Percentiles rank a stretch among this genome's conserved stretches.
phyloP scores from a whole-genome alignment of 2,329 filamentous ascomycete genomes.

The Cladosporium sp. region DNA sequence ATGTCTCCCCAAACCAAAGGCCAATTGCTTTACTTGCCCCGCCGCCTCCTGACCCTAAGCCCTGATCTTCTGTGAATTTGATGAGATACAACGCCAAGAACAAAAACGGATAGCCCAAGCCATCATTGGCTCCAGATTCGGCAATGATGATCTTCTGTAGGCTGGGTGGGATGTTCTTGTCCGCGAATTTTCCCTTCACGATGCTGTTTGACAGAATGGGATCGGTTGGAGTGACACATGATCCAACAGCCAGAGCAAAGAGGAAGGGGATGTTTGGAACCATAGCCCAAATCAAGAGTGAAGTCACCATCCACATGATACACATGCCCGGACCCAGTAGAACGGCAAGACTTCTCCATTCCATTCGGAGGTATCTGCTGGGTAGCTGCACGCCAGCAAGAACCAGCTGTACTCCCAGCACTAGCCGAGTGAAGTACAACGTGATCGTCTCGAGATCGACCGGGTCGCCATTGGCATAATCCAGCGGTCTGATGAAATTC shows the following conservation, averaged over 20 bases:
- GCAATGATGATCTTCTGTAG: slow-evolving; percentile 64
- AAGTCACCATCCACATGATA: slow-evolving; percentile 81
- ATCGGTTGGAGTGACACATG: slow-evolving; percentile 90
- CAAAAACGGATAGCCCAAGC: slow-evolving; percentile 82
- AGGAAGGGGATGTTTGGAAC: slow-evolving; percentile 69
- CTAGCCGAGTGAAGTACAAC: slow-evolving; percentile 78
- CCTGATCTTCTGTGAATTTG: slow-evolving; percentile 64
- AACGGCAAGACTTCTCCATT: slow-evolving; percentile 72
- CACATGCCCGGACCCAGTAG: slow-evolving; percentile 82
- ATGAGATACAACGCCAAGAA: slow-evolving; percentile 82
- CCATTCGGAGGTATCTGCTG: slow-evolving; percentile 69
- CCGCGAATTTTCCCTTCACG: slow-evolving; percentile 89
- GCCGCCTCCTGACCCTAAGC: slow-evolving; percentile 53
- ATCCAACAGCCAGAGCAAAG: slow-evolving; percentile 73
- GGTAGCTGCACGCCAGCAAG: slow-evolving; percentile 85
- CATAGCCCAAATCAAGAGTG: slow-evolving; percentile 71
- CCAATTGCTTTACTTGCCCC: slow-evolving; percentile 66
- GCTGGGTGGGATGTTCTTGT: slow-evolving; percentile 78
- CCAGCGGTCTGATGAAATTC: slow-evolving; percentile 67
- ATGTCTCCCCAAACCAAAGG: slow-evolving; percentile 80
- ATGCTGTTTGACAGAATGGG: slow-evolving; percentile 85
- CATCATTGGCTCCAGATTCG: slow-evolving; percentile 87
- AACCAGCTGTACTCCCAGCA: slow-evolving; percentile 85
- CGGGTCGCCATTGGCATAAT: slow-evolving; percentile 62
- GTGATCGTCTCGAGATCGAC: slow-evolving; percentile 68